Base-by-base conservation (phyloP, 768 basidiomycete species). In the Suillus americanus region DNA sequence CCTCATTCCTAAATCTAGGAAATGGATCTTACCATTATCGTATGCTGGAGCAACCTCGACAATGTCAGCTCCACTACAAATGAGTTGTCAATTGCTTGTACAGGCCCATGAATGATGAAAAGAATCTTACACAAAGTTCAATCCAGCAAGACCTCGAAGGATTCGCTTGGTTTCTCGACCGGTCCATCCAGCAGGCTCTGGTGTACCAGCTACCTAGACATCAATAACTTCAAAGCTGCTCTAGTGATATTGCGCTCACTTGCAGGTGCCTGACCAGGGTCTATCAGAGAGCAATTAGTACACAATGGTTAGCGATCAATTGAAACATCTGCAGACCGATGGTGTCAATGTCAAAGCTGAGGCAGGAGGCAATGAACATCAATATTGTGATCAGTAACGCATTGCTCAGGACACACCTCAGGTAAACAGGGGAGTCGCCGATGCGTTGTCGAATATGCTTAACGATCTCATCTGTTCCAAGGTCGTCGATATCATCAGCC, bases 11-110 rank as follows among this genome's bases (percentile, higher is more conserved):
- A 23, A 46, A 20, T 61, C 35, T 14, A 20, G 28, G 55, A 59
- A 51, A 61, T 48, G 48, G 48, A n/a, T 69, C 80, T 55, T 64
- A 87, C 88, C 89, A 65, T 86, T 80, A 74, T 90, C 90, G 73
- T 91, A 90, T 25, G 89, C 85, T 14, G 90, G 90, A 2, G 89
- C 78, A 51, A 92, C 90, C 73, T 92, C 90, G 37, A 92, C 90
- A 59, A 92, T 77, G 70, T 92, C 90, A 9, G 85, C 85, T 23
- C 90, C 90, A 35, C 89, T 89, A 69, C 6, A 57, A 25, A 1
- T 54, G 10, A 37, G 59, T 23, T 2, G 56, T 23, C 40, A 41
- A 30, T 12, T 59, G 18, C 1, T 30, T 33, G 43, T 40, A 53
- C n/a, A 30, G 12, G 38, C n/a, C 20, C 6, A 40, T 9, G n/a